These are phyloP conservation scores for Eimeria sp. DNA, from an alignment of 169 alveolate species.

Conservation along the genomic window DNA sequence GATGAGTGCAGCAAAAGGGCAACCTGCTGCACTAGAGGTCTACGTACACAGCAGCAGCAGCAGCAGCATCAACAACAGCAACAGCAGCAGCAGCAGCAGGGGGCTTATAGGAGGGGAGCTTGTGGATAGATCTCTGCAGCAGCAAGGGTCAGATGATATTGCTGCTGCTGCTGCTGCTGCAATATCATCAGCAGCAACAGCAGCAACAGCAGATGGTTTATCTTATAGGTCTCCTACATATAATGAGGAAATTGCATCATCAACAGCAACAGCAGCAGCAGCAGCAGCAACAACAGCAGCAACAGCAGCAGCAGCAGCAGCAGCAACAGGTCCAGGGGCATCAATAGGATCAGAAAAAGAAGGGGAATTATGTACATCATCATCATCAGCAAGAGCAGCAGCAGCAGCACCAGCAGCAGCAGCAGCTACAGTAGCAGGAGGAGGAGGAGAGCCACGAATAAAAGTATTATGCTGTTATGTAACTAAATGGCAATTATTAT, in stretches of 20 bases:
- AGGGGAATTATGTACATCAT: background rate
- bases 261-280: background rate
- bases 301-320: background rate
- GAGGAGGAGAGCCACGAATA: background rate
- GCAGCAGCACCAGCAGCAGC: background rate
- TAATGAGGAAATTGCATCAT: too few relatives aligned
- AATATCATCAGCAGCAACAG: too few relatives aligned
- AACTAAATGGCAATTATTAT: slow-evolving; percentile 27
- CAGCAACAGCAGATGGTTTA: too few relatives aligned
- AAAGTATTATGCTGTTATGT: background rate
- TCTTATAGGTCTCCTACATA: background rate
- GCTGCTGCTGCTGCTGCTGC: background rate
- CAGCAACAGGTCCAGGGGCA: background rate
- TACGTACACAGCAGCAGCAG: background rate
- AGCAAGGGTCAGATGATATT: background rate
- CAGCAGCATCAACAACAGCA: slow-evolving; percentile 6
- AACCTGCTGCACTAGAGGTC: background rate
- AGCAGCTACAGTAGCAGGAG: slow-evolving; percentile 27
- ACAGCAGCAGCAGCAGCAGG: slow-evolving; percentile 37
- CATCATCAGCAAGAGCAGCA: background rate
- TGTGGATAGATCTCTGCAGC: too few relatives aligned
- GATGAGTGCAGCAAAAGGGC: too few relatives aligned
- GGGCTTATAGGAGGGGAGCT: too few relatives aligned
- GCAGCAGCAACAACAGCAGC: slow-evolving; percentile 5
- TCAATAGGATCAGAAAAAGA: too few relatives aligned